phyloP scores from a whole-genome alignment of 2,329 filamentous ascomycete genomes.

The Fusarium solani-melongenae region DNA sequence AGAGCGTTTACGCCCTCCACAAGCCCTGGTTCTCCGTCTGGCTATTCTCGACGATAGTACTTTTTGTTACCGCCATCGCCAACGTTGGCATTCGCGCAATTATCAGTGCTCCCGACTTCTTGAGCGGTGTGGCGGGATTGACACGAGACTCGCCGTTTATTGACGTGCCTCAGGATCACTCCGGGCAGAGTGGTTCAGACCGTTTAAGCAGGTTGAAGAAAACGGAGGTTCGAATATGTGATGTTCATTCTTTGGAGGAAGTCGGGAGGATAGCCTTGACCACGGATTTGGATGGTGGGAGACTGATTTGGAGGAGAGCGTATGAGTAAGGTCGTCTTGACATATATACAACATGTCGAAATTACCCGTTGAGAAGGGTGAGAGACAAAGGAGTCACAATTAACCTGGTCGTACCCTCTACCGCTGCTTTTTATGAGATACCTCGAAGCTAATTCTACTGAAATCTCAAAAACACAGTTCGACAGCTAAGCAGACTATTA shows the following conservation, averaged over 20 bases:
- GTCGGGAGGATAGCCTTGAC: constrained; percentile 4
- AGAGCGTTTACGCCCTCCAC: constrained; percentile 2
- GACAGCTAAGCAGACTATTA: not conserved
- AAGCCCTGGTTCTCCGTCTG: constrained; percentile 3
- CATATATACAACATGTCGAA: not conserved
- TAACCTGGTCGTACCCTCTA: not conserved
- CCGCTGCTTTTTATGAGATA: not conserved
- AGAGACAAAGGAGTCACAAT: not conserved
- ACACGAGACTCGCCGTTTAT: constrained; percentile 10
- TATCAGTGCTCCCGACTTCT: constrained; percentile 10
- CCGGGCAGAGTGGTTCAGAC: not conserved
- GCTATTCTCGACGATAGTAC: not conserved
- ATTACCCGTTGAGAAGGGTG: not conserved
- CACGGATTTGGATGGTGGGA: not conserved
- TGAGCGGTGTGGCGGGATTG: constrained; percentile 7
- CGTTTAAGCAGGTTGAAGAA: not conserved
- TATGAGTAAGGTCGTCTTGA: not conserved
- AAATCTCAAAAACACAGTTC: not conserved
- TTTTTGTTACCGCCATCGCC: not conserved
- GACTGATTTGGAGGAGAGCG: not conserved
- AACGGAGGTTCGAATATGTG: not conserved
- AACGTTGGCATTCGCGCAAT: not conserved
- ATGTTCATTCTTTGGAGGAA: not conserved
- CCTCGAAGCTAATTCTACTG: not conserved
- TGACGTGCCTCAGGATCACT: not conserved